Conservation (phyloP, 208 protist genomes). For the Acanthamoeba culbertsoni region DNA sequence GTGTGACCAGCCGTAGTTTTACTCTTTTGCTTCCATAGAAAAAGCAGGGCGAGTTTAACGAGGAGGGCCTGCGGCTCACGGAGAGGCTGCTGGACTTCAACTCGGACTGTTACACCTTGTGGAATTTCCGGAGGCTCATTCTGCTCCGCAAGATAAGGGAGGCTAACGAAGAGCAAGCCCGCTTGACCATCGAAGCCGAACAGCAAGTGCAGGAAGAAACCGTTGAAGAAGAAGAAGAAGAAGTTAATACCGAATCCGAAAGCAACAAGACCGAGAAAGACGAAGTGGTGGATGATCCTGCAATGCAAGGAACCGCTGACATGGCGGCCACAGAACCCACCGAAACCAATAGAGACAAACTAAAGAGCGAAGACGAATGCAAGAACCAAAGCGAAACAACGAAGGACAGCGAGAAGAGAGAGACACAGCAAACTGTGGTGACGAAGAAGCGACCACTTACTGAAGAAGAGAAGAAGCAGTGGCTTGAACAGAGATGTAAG, state of each 20-base stretch:
- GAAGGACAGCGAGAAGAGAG: not conserved
- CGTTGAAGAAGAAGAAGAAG: not conserved
- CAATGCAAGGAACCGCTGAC: not conserved
- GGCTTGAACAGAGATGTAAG: not conserved
- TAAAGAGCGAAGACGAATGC: not conserved
- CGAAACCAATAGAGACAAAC: not conserved
- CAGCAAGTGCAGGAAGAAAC: not conserved
- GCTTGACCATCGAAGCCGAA: not conserved
- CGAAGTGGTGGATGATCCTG: not conserved
- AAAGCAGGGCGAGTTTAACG: not conserved
- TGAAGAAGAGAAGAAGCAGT: not conserved
- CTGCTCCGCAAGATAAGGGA: not conserved
- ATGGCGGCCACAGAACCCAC: not conserved
- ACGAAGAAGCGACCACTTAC: not conserved
- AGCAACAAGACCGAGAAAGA: not conserved
- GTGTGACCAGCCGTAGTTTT: not conserved
- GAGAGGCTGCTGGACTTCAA: constrained; percentile 29
- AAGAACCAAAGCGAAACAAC: not conserved
- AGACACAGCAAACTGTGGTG: not conserved
- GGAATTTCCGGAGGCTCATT: constrained; percentile 7
- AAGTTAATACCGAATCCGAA: not conserved
- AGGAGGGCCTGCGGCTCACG: not conserved
- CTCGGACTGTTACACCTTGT: constrained; percentile 42
- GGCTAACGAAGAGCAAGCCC: constrained; percentile 6
- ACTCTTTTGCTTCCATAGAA: not conserved